Evolutionary conservation across 83 land plant species (phyloP).

Genomic region (Diphasiastrum complanatum): DNA sequence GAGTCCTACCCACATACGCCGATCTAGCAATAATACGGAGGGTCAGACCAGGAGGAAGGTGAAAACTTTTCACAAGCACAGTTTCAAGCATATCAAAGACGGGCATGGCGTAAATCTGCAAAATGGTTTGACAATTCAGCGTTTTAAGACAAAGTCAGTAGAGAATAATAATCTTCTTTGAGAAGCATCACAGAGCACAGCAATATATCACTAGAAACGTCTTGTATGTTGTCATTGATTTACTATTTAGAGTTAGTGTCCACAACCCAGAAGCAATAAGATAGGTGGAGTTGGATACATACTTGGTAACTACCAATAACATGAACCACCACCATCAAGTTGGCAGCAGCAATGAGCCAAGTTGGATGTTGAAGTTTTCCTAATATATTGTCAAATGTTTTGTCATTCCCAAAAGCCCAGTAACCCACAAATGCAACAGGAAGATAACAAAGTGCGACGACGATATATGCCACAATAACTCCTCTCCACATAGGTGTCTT

Average conservation of each 20-base stretch:
- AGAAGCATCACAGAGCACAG: not conserved
- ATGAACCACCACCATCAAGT: conserved; percentile 56
- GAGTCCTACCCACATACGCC: conserved; percentile 56
- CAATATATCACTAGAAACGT: no score
- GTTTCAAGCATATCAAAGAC: conserved; percentile 86
- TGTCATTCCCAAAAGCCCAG: conserved; percentile 64
- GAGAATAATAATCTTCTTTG: no score
- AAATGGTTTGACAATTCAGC: not conserved
- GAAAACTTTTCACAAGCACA: conserved; percentile 44
- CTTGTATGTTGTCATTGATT: no score
- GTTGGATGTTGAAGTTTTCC: conserved; percentile 29
- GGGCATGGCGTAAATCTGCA: conserved; percentile 86
- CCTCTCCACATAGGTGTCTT: conserved; percentile 93
- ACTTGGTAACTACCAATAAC: conserved; percentile 67
- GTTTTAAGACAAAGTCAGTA: not conserved
- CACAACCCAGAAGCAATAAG: not conserved
- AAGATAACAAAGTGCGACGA: conserved; percentile 85
- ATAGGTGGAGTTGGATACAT: not conserved
- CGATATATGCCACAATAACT: conserved; percentile 58
- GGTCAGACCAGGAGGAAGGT: conserved; percentile 32
- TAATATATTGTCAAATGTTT: conserved; percentile 45
- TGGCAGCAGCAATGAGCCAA: conserved; percentile 55
- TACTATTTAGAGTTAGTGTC: no score
- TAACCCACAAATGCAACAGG: conserved; percentile 78
- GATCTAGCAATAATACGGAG: conserved; percentile 53